These are phyloP conservation scores for Halophytophthora polymorphica DNA, from an alignment of 352 stramenopile genomes.

Conservation along the genomic window DNA sequence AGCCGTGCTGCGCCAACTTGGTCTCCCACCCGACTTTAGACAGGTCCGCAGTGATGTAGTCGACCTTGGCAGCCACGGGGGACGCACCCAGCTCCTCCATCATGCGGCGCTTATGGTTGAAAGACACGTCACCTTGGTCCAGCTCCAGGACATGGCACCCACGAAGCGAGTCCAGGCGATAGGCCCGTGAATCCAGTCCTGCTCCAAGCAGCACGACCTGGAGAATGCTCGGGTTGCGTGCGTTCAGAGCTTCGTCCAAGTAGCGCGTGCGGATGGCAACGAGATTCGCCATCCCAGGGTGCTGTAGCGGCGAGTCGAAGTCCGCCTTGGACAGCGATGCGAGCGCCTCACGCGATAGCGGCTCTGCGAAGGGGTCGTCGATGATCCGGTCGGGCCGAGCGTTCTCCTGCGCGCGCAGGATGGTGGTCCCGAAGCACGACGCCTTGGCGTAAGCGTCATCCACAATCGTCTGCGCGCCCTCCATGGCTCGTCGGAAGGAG, in stretches of 20 bases:
- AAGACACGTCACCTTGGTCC: slow-evolving; percentile 21
- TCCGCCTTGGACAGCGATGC: no score
- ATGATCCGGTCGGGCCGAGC: slow-evolving; percentile 27
- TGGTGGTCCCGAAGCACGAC: slow-evolving; percentile 33
- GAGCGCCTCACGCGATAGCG: neutral
- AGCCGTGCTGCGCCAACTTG: slow-evolving; percentile 23
- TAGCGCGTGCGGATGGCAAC: slow-evolving; percentile 35
- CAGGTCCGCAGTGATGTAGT: slow-evolving; percentile 35
- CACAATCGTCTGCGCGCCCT: slow-evolving; percentile 7
- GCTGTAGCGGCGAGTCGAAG: neutral
- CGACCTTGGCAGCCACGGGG: slow-evolving; percentile 19
- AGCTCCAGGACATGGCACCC: slow-evolving; percentile 33
- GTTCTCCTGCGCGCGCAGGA: slow-evolving; percentile 29
- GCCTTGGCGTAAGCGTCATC: slow-evolving; percentile 25
- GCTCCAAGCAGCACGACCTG: slow-evolving; percentile 47
- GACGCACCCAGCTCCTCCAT: slow-evolving; percentile 16
- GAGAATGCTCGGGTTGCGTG: slow-evolving; percentile 21
- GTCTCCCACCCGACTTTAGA: slow-evolving; percentile 26
- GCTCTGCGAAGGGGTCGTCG: slow-evolving; percentile 31
- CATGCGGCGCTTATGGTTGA: slow-evolving; percentile 32
- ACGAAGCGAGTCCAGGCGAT: slow-evolving; percentile 34
- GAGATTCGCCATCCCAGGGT: slow-evolving; percentile 7
- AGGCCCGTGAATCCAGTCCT: slow-evolving; percentile 41
- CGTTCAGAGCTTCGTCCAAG: slow-evolving; percentile 37
- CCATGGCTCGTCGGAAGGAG: no score